Evolutionary conservation across 345 rosid species (phyloP), one percentile per base, ranked within the genome.

Genomic region (Isatis tinctoria): DNA sequence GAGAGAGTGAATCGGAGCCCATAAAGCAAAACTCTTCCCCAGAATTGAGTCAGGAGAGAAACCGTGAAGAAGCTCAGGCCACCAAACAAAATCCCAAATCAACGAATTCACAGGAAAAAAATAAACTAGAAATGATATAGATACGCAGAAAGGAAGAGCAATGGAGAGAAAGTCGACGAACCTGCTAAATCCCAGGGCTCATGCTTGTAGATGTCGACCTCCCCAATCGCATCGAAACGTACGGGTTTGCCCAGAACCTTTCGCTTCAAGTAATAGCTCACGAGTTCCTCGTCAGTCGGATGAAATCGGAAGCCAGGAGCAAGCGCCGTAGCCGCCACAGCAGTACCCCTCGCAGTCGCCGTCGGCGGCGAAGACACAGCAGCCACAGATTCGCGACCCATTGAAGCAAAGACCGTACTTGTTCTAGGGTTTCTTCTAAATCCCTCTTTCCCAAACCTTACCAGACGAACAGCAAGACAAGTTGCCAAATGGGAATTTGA

Each of bases 291-390:
- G 18, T 88, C 98, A 2, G 97, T 91, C 1, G 98, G 98, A 53
- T 93, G 98, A 72, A 93, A 93, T 80, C 98, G 85, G 51, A 91
- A 91, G 18, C 98, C 98, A 22, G 98, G 98, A 36, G 96, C 98
- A 80, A 91, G 84, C 2, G 96, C 85, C 11, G 96, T 83, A 1
- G 87, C 80, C n/a, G 78, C 41, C 7, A 72, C 10, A 3, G 77
- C 64, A 11, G 73, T 60, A 6, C 78, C 11, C 6, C 74, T 60
- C 0, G 62, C 22, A 49, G 84, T 33, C 18, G 74, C 57, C 5
- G 80, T 49, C 30, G 81, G 65, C 51, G 74, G 68, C 16, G 81
- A 17, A 1, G 75, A 20, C 10, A 62, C 62, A 52, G 18, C 56
- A 56, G 72, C 75, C 52, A 67, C 3, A 59, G 82, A 74, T 63